Evolutionary conservation across 805 yeast genomes (phyloP), one percentile per base, ranked within the genome.

Genomic region (Peterozyma toletana): DNA sequence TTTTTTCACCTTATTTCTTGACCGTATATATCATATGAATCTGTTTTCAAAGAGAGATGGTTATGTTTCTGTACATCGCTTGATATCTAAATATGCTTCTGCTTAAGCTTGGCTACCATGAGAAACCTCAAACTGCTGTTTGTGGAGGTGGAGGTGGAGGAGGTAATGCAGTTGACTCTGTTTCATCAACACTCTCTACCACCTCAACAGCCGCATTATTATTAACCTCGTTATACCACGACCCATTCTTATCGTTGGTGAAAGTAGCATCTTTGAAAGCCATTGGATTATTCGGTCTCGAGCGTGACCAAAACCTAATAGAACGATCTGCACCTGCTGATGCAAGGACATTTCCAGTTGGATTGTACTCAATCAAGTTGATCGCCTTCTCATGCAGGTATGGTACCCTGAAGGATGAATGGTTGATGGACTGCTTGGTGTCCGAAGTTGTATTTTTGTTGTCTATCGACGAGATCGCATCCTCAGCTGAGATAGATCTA

Each of bases 311-410:
- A 63, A 95, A 86, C 44, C 97, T 67, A 18, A 95, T 86, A 5
- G 95, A 80, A 57, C 93, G 78, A 62, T 93, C 99, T 45, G 93
- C 88, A 15, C 97, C 91, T 0, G 96, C 98, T 7, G 96, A 80
- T 44, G 95, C 81, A 33, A 93, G 67, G 41, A 91, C 67, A 63
- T 93, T 97, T 3, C 99, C 99, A 53, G 86, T 68, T 2, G 98
- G 98, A 62, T 90, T 97, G 58, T 89, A 93, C 48, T 90, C 91
- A 44, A 93, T 62, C 3, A 95, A 79, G 62, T 91, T 89, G 42
- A 93, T 79, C 3, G 96, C 95, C 66, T 86, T 86, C 55, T 89
- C 96, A 60, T 93, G 99, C 0, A 98, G 99, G 62, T 77, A 82
- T 2, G 97, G 96, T 33, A 93, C 85, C 14, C 64, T 62, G 54